Percentiles rank a stretch among this genome's conserved stretches.
phyloP scores from a whole-genome alignment of 2,329 filamentous ascomycete species.

The Pyricularia sp. region DNA sequence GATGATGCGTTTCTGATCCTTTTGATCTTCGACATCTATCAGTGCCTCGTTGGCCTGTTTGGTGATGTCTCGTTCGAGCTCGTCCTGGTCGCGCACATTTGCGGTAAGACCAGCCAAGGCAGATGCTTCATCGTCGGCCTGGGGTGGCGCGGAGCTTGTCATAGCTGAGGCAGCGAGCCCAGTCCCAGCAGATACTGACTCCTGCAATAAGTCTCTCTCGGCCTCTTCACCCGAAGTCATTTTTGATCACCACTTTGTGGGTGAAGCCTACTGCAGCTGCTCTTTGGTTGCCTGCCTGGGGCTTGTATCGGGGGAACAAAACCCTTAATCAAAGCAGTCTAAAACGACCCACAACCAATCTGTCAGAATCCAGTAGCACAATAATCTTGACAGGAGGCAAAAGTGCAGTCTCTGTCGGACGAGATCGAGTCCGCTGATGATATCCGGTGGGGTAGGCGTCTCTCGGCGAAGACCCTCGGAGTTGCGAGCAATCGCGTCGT shows the following conservation, averaged over 20 bases:
- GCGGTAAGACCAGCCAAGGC: conserved; percentile 51
- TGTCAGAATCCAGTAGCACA: background rate
- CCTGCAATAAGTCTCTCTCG: background rate
- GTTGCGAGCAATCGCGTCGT: conserved; percentile 1
- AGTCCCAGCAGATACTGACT: background rate
- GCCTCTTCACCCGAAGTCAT: background rate
- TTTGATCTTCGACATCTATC: conserved; percentile 49
- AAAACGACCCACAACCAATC: background rate
- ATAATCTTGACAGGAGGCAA: background rate
- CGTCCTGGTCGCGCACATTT: conserved; percentile 71
- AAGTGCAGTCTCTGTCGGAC: background rate
- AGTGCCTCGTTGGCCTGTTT: conserved; percentile 45
- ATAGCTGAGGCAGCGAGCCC: background rate
- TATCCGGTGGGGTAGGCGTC: background rate
- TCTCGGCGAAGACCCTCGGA: background rate
- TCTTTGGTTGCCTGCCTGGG: background rate
- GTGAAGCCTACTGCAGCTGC: background rate
- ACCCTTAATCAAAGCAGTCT: background rate
- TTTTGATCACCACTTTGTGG: background rate
- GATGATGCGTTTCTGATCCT: conserved; percentile 48
- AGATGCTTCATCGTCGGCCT: conserved; percentile 37
- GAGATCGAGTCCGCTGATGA: background rate
- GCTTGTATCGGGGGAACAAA: background rate
- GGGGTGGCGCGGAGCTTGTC: background rate
- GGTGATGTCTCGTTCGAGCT: conserved; percentile 77